Evolutionary conservation across 140 eudicot species (phyloP), one percentile per base, ranked within the genome.

Genomic region (Oenanthe javanica): DNA sequence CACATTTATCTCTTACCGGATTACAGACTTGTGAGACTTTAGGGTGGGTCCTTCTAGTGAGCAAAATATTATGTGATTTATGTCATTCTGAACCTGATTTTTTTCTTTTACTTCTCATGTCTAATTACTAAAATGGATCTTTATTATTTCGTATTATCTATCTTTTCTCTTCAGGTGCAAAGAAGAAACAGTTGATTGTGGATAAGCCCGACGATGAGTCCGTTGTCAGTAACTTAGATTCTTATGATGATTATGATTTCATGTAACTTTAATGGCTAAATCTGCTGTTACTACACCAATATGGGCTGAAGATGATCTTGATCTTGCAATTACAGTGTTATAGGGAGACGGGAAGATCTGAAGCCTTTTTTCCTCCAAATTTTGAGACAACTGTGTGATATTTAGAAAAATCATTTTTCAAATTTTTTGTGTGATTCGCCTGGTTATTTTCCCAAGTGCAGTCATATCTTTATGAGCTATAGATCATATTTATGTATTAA

Each of bases 171-270:
- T 31, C 85, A 94, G 98, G 91, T 54, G 87, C 89, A 2, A 94
- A 94, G 89, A 94, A 94, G 91, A 94, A 92, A 76, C 95, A 92
- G 84, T 80, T 94, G 83, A 89, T 85, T 61, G 75, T 94, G 75
- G 98, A 88, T 76, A 94, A 87, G 81, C 88, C 90, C 1, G 98
- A 94, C 27, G 98, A 94, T 83, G 97, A 90, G 12, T 81, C 85
- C 18, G 95, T 78, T 18, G 87, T 83, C 13, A 31, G 46, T 31
- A 80, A 76, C 80, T 85, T 87, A 4, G 90, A 89, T 16, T 91
- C 91, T 80, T 79, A 76, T 38, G 98, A 94, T 40, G 97, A 92
- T 46, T 84, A 76, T 79, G 98, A 94, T 86, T 94, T 94, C 79
- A 92, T 94, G 98, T 94, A 94, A 94, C 45, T 67, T 27, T 67